Evolutionary conservation across 805 yeast species (phyloP).

Genomic region (Wickerhamomyces kurtzmanii): DNA sequence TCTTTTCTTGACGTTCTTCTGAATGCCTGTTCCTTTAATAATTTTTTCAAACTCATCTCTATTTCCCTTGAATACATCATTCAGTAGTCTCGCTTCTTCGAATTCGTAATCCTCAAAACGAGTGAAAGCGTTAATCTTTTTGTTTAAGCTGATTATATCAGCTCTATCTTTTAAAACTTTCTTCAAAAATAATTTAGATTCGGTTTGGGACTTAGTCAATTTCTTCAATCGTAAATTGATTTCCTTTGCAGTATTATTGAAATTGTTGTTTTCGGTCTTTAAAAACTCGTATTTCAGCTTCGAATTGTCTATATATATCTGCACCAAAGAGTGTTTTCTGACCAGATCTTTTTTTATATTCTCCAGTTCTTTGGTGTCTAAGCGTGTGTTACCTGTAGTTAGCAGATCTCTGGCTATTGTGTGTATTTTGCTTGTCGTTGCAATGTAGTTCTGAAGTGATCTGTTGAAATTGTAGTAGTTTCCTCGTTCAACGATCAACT

Average conservation of each 20-base stretch:
- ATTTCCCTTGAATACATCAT: constrained; percentile 8
- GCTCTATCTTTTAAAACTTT: no score
- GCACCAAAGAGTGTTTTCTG: constrained; percentile 4
- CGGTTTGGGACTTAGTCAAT: no score
- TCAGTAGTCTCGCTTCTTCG: no score
- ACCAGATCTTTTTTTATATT: constrained; percentile 3
- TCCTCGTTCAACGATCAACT: not conserved
- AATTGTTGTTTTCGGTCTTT: constrained; percentile 2
- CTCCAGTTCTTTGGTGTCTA: not conserved
- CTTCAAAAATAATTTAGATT: constrained; percentile 3
- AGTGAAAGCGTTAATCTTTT: no score
- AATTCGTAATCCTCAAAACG: no score
- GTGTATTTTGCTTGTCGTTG: constrained; percentile 1
- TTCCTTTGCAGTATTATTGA: constrained; percentile 3
- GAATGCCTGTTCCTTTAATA: constrained; percentile 7
- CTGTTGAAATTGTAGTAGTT: not conserved
- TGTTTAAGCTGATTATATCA: no score
- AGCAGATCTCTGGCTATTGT: not conserved
- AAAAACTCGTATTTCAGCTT: constrained; percentile 3
- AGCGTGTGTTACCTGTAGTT: not conserved
- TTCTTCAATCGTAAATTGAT: constrained; percentile 5
- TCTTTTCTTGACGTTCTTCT: no score
- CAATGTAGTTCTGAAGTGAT: not conserved
- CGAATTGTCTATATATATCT: constrained; percentile 7
- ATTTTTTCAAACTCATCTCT: constrained; percentile 8